phyloP scores from a whole-genome alignment of 768 basidiomycete genomes.

The Hericium coralloides region DNA sequence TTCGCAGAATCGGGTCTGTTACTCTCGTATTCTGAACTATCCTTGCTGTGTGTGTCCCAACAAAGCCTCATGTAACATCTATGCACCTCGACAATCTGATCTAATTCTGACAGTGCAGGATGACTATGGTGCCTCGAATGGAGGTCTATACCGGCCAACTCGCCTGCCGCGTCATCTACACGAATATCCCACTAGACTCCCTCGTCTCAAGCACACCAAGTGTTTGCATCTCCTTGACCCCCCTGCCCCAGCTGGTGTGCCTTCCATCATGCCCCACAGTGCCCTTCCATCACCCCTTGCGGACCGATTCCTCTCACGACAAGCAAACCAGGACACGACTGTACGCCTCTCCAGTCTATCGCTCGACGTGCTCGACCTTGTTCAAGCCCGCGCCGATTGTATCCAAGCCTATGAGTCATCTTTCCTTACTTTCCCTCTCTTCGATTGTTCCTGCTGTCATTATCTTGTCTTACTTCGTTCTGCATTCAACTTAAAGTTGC shows the following conservation, averaged over 20 bases:
- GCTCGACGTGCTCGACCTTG: constrained; percentile 3
- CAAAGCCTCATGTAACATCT: too few species aligned
- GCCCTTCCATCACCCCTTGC: not conserved
- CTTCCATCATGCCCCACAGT: not conserved
- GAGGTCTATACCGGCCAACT: too few species aligned
- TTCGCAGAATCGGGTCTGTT: not conserved
- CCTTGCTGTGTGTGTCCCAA: not conserved
- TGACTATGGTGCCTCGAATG: constrained; percentile 7
- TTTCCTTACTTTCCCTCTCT: not conserved
- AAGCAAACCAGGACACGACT: too few species aligned
- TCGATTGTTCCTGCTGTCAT: too few species aligned
- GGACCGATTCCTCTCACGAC: not conserved
- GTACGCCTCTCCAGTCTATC: constrained; percentile 3
- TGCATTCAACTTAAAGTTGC: too few species aligned
- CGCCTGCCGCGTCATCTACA: constrained; percentile 9
- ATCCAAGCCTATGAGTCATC: constrained; percentile 12
- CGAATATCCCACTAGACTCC: not conserved
- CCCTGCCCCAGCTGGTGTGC: not conserved
- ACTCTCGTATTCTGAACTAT: too few species aligned
- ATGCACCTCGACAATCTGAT: not conserved
- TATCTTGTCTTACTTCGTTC: too few species aligned
- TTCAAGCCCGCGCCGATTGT: constrained; percentile 13
- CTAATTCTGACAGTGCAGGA: not conserved
- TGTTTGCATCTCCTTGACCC: not conserved
- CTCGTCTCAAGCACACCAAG: not conserved